Base-by-base conservation (phyloP, 257 asterid genomes). In the Petrea volubilis region DNA sequence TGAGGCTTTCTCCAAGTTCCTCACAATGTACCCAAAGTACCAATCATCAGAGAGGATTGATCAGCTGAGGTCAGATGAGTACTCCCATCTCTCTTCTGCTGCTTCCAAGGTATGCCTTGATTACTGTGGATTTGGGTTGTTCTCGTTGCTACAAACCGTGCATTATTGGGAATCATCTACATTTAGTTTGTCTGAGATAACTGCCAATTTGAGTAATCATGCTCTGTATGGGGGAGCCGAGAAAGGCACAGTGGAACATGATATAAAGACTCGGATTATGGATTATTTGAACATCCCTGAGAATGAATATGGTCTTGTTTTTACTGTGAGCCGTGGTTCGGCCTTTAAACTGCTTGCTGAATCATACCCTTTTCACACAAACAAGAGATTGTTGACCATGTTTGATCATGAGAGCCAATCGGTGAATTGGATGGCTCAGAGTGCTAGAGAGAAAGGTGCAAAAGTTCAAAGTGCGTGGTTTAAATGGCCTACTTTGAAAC, bases 351-450 rank as follows among this genome's bases (percentile, higher is more conserved):
- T 95, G 82, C 88, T 95, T 23, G 96, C 97, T 64, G 98, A 95
- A 61, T 92, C 98, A 0, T 95, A 95, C 79, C 99, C 99, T 71
- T 95, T 95, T 44, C 99, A 92, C 21, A 84, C 98, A 6, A 95
- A 95, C 86, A 95, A 92, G 82, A 88, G 90, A 76, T 57, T 95
- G 84, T 70, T 95, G 82, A 92, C 99, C 5, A 95, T 95, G 99
- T 95, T 88, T 60, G 99, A 95, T 82, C 99, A 95, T 3, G 99
- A 95, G 68, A 95, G 99, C 64, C 98, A 95, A 72, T 92, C 98
- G 1, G 92, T 95, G 66, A 92, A 87, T 77, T 90, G 96, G 98
- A 92, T 95, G 99, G 97, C 84, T 74, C 99, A 92, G 70, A 87
- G 96, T 68, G 99, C 99, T 49, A 76, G 86, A 70, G 98, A 88